A percentile compares a stretch with the other conserved stretches of the same genome.
Evolutionary conservation across 371 early-diverging fungal species (phyloP).

Genomic region (Mycotypha africana): DNA sequence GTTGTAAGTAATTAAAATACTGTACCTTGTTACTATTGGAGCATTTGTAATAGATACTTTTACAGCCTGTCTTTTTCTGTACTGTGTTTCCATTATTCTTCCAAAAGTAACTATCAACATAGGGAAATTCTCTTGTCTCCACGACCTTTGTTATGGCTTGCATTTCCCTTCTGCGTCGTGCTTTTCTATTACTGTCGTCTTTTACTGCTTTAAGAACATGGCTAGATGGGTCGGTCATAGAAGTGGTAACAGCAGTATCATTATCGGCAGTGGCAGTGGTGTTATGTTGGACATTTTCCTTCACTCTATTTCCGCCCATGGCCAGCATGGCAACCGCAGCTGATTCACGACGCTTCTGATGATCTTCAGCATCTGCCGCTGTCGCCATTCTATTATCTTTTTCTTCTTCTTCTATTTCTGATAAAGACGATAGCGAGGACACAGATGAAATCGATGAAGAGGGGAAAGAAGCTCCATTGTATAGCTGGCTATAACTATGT

Average conservation of each 20-base stretch:
- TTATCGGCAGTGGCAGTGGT: not conserved
- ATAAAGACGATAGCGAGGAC: constrained; percentile 5
- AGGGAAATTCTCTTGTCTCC: constrained; percentile 54
- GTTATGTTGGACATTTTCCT: too few relatives aligned
- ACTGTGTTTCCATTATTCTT: constrained; percentile 56
- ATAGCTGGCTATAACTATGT: too few relatives aligned
- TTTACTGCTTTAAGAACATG: too few relatives aligned
- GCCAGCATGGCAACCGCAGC: constrained; percentile 48
- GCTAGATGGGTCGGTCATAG: too few relatives aligned
- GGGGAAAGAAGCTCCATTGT: constrained; percentile 5
- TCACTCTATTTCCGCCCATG: constrained; percentile 27
- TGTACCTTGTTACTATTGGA: constrained; percentile 35
- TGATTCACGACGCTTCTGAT: constrained; percentile 36
- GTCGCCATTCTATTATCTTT: not conserved
- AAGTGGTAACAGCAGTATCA: too few relatives aligned
- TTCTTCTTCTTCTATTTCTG: constrained; percentile 3
- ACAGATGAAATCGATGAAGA: constrained; percentile 7
- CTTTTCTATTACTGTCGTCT: constrained; percentile 1
- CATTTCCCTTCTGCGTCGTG: constrained; percentile 55
- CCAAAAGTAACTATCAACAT: constrained; percentile 55
- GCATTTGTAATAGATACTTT: constrained; percentile 55
- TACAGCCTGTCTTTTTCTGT: constrained; percentile 59
- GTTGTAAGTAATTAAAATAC: not conserved
- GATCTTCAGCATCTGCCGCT: too few relatives aligned
- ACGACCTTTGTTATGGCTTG: constrained; percentile 62